Evolutionary conservation across 129 eudicot genomes (phyloP), one percentile per base, ranked within the genome.

Genomic region (Arctium lappa): DNA sequence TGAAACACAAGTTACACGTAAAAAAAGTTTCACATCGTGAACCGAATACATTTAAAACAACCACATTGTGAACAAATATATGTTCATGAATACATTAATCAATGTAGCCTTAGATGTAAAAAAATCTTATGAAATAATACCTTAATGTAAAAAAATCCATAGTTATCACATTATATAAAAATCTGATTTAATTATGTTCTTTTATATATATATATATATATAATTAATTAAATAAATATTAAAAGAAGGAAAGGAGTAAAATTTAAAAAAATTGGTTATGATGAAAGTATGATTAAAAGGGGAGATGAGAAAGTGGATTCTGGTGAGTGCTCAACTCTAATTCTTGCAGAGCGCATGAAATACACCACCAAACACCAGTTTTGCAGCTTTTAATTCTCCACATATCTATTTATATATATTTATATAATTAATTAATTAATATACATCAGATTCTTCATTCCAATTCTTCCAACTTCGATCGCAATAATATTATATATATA

Each of bases 231-330:
- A 48, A 12, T 22, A 53, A 15, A 53, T 39, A 8, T 38, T 36
- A 3, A 18, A n/a, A n/a, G 6, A 8, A 34, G 8, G 6, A 44
- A 71, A 79, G 16, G n/a, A 15, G 0, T 12, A 4, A 15, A 13
- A 53, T 13, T 50, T 15, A 53, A 50, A 15, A 60, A 71, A 56
- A 78, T 31, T 5, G 77, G 62, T 76, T 77, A 84, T 84, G 80
- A 84, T 84, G 83, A 84, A 79, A 78, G 76, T 73, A 84, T 79
- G 87, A 84, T 84, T 84, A 73, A 84, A 84, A 78, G 83, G 18
- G 9, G 69, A 73, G 75, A 72, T 77, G 74, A 84, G 87, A 84
- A 84, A 84, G 83, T 84, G 87, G 83, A 42, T 84, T 84, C 86
- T 78, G 87, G 69, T 69, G 86, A 83, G 86, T 84, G 87, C 87